Evolutionary conservation across 1,139 yeast species (phyloP).

Genomic region (Pichia sp.): DNA sequence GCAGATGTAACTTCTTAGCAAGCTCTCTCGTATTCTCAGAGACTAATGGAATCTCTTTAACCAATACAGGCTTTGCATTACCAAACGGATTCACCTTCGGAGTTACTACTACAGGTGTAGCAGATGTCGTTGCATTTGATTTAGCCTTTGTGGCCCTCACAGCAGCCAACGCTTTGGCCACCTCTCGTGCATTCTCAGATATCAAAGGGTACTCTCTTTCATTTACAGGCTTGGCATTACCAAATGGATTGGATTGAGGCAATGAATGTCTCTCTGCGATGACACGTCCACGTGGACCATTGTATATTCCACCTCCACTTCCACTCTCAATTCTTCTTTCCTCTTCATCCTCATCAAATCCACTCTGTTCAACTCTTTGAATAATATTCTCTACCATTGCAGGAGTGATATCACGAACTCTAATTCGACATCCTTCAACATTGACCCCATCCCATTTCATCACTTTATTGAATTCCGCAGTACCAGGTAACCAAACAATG

Average conservation of each 20-base stretch:
- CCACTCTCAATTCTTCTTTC: not conserved
- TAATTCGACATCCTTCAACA: slow-evolving; percentile 21
- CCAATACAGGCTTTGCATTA: slow-evolving; percentile 7
- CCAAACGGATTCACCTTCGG: not conserved
- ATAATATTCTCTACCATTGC: slow-evolving; percentile 13
- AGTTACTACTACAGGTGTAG: too few species aligned
- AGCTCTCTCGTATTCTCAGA: slow-evolving; percentile 12
- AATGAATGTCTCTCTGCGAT: not conserved
- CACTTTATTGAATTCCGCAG: slow-evolving; percentile 24
- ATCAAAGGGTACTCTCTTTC: too few species aligned
- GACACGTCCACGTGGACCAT: not conserved
- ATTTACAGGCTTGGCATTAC: slow-evolving; percentile 50
- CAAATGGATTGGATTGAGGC: slow-evolving; percentile 45
- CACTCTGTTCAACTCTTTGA: slow-evolving; percentile 19
- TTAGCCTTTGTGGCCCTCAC: too few species aligned
- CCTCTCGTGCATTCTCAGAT: too few species aligned
- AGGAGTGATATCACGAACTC: slow-evolving; percentile 15
- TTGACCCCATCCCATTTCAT: slow-evolving; percentile 26
- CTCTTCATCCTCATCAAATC: slow-evolving; percentile 19
- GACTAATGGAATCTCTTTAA: slow-evolving; percentile 6
- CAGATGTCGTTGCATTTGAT: too few species aligned
- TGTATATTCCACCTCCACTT: slow-evolving; percentile 1
- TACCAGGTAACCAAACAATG: slow-evolving; percentile 20
- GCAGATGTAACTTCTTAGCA: too few species aligned
- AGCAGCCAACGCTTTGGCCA: too few species aligned